Percentiles rank a stretch among this genome's conserved stretches.
These are phyloP conservation scores for Trichosporon faecale DNA, from an alignment of 1,284 basidiomycete genomes.

Conservation along the genomic window DNA sequence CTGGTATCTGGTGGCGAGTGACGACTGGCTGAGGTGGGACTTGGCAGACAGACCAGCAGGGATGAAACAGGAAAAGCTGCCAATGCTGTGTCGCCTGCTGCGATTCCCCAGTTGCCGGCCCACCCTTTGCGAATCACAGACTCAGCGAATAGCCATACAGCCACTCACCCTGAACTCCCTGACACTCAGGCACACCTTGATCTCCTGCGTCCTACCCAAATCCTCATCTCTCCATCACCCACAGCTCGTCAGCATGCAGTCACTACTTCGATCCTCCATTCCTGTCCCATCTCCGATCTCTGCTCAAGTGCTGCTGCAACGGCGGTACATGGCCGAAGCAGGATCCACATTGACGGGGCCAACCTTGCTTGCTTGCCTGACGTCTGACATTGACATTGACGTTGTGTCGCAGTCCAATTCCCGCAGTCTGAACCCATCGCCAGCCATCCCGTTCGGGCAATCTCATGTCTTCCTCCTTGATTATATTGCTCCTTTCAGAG, in stretches of 20 bases:
- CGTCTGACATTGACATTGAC: no score
- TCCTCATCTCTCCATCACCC: not conserved
- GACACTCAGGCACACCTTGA: not conserved
- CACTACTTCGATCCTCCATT: no score
- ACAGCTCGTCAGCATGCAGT: not conserved
- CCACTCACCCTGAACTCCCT: not conserved
- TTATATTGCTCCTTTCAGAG: not conserved
- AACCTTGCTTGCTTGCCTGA: no score
- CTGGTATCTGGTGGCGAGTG: not conserved
- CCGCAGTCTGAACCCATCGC: not conserved
- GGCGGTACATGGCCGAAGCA: not conserved
- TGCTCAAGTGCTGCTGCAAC: not conserved
- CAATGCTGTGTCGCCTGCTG: not conserved
- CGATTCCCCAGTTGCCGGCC: no score
- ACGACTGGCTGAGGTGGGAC: not conserved
- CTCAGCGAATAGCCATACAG: not conserved
- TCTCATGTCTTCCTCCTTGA: not conserved
- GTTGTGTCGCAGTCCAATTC: not conserved
- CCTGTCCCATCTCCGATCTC: not conserved
- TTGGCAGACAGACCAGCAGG: not conserved
- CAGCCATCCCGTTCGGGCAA: conserved; percentile 2
- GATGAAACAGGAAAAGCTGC: not conserved
- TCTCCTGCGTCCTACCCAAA: not conserved
- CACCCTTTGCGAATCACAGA: no score
- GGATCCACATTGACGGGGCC: not conserved